Base-by-base conservation (phyloP, 495 filamentous ascomycete species). In the Neurospora sp. region DNA sequence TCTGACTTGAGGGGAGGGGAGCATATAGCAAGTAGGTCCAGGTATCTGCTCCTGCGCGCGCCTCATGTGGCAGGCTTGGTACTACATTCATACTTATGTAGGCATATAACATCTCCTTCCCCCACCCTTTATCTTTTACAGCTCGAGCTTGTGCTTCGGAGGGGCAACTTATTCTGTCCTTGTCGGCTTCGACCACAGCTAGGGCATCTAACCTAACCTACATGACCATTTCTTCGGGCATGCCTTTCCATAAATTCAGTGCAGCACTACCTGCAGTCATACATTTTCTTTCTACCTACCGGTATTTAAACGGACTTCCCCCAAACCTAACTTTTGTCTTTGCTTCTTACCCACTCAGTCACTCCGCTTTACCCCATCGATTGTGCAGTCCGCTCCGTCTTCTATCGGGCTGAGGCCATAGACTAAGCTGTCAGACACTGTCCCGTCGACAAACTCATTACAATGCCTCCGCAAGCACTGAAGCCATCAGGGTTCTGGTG, bases 401-500 rank as follows among this genome's bases (percentile, higher is more conserved):
- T 23, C 20, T 23, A 54, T 23, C 46, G 46, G 46, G n/a, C 46
- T 23, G n/a, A 23, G n/a, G 46, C 54, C 54, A 31, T 62, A 23
- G 20, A 6, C 48, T 59, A 27, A 14, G 10, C n/a, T 27, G 1
- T 14, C 12, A 16, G 23, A 62, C 54, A 66, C 54, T 35, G 27
- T 18, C 5, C 12, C 27, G 27, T 18, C 54, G 8, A 66, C 54
- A 35, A 66, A 8, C 12, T 16, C 12, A 66, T 18, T 5, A 35
- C 27, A 35, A 66, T 66, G 54, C 7, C 54, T 66, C 3, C 12
- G 12, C 14, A 66, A 37, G 27, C 27, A 37, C 7, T 4, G 27
- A 66, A 9, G 14, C 7, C 12, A 35, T 12, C 14, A 8, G 54
- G 1, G 1, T 35, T 89, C 31, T 91, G 82, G 78, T 91, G 89